A percentile compares a stretch with the other conserved stretches of the same genome.
Conservation (phyloP, 2,329 filamentous ascomycete species). For the Xylaria sp. region DNA sequence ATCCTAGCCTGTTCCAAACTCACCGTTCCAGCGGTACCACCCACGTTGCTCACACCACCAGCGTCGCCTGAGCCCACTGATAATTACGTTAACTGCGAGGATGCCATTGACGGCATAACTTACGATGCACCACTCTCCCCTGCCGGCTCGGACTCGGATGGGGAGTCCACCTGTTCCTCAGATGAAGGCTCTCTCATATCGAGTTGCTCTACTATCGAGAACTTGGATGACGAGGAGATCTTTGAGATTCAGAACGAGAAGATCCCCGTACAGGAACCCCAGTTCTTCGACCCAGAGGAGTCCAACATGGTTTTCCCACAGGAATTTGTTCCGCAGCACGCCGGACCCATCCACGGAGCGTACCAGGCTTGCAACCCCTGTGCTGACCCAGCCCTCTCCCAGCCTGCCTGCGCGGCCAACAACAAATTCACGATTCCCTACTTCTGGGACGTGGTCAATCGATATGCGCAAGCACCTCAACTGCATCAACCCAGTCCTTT, state of each 20-base stretch:
- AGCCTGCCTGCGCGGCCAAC: conserved; percentile 52
- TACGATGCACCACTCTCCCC: conserved; percentile 60
- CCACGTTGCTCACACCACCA: conserved; percentile 54
- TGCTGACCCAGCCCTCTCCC: conserved; percentile 44
- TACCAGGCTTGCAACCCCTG: conserved; percentile 52
- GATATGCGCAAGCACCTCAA: conserved; percentile 61
- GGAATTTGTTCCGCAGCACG: conserved; percentile 61
- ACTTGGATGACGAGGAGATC: conserved; percentile 59
- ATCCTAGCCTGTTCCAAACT: conserved; percentile 82
- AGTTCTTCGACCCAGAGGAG: conserved; percentile 60
- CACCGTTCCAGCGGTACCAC: conserved; percentile 60
- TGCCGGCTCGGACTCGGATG: conserved; percentile 57
- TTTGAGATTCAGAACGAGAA: conserved; percentile 57
- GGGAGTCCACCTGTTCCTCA: conserved; percentile 58
- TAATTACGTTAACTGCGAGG: conserved; percentile 61
- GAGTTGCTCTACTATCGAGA: conserved; percentile 63
- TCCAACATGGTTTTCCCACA: conserved; percentile 56
- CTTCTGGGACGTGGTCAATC: conserved; percentile 62
- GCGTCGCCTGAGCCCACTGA: conserved; percentile 56
- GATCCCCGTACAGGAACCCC: conserved; percentile 53
- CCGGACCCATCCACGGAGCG: conserved; percentile 49
- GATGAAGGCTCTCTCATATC: conserved; percentile 67
- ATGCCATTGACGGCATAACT: conserved; percentile 58
- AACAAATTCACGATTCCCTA: conserved; percentile 63
- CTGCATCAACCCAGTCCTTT: conserved; percentile 62